A percentile compares a stretch with the other conserved stretches of the same genome.
Evolutionary conservation across 345 rosid species (phyloP).

Genomic region (Brassica incana): DNA sequence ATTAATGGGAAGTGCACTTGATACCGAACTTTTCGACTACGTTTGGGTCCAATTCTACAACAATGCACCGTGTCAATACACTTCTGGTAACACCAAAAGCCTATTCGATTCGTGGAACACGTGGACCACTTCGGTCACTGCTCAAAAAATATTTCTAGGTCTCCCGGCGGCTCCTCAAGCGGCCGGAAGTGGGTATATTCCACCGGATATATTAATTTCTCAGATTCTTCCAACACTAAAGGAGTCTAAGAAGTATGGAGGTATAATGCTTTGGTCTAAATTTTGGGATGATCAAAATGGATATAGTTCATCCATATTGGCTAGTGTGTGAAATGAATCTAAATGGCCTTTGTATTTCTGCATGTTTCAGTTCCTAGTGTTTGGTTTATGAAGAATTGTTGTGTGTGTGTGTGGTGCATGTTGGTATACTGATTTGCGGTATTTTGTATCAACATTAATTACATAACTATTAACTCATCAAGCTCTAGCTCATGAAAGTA

Average conservation of each 20-base stretch:
- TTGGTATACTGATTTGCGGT: not conserved
- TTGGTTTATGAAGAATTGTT: conserved; percentile 8
- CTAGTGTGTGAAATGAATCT: conserved; percentile 39
- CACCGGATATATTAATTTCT: conserved; percentile 43
- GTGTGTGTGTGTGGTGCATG: not conserved
- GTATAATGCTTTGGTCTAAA: conserved; percentile 67
- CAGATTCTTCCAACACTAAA: conserved; percentile 49
- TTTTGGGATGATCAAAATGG: conserved; percentile 54
- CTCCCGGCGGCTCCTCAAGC: conserved; percentile 61
- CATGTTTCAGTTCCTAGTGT: not conserved
- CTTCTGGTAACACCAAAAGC: conserved; percentile 33
- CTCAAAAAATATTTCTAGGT: conserved; percentile 47
- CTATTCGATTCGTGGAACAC: conserved; percentile 53
- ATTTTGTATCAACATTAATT: not conserved
- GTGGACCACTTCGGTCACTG: conserved; percentile 51
- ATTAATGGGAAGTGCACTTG: conserved; percentile 45
- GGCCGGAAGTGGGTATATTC: conserved; percentile 58
- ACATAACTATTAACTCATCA: too few species aligned
- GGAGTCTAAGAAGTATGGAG: conserved; percentile 53
- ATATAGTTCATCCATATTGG: conserved; percentile 49
- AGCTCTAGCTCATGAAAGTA: too few species aligned
- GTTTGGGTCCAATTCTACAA: conserved; percentile 71
- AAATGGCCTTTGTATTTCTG: conserved; percentile 4
- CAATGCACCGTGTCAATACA: conserved; percentile 58
- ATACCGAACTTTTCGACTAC: conserved; percentile 52